These are phyloP conservation scores for Lasiodiplodia sp. DNA, from an alignment of 2,329 filamentous ascomycete species.

Conservation along the genomic window DNA sequence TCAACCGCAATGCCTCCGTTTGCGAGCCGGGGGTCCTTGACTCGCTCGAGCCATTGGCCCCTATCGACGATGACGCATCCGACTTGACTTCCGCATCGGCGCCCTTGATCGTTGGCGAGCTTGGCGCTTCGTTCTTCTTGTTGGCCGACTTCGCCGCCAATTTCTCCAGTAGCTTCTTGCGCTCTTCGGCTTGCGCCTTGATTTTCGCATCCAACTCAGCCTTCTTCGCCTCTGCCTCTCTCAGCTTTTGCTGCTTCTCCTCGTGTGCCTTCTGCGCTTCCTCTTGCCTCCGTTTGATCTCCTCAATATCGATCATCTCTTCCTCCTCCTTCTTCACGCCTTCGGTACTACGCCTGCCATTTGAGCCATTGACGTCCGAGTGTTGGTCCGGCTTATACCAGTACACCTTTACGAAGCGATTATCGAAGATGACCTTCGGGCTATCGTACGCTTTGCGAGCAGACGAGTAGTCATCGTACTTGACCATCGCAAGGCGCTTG, in stretches of 20 bases:
- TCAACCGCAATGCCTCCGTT: slow-evolving; percentile 72
- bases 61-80: neutral
- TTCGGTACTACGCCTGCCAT: slow-evolving; percentile 15
- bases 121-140: neutral
- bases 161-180: slow-evolving; percentile 66
- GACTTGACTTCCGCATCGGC: slow-evolving; percentile 35
- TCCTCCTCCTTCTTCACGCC: slow-evolving; percentile 44
- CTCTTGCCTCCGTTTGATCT: slow-evolving; percentile 72
- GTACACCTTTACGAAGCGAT: slow-evolving; percentile 84
- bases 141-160: slow-evolving; percentile 46
- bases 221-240: slow-evolving; percentile 68
- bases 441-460: slow-evolving; percentile 77
- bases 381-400: slow-evolving; percentile 66
- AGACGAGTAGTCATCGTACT: slow-evolving; percentile 69
- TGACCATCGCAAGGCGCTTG: slow-evolving; percentile 73
- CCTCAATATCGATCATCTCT: slow-evolving; percentile 71
- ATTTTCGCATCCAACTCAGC: slow-evolving; percentile 71
- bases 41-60: slow-evolving; percentile 31
- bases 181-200: slow-evolving; percentile 70
- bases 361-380: slow-evolving; percentile 33
- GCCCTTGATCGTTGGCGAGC: slow-evolving; percentile 26
- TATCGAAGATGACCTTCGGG: slow-evolving; percentile 83
- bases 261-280: slow-evolving; percentile 75
- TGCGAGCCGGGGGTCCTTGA: slow-evolving; percentile 51
- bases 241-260: slow-evolving; percentile 68